These are phyloP conservation scores for Amaranthus tricolor DNA, from an alignment of 179 eudicot species.

Conservation along the genomic window DNA sequence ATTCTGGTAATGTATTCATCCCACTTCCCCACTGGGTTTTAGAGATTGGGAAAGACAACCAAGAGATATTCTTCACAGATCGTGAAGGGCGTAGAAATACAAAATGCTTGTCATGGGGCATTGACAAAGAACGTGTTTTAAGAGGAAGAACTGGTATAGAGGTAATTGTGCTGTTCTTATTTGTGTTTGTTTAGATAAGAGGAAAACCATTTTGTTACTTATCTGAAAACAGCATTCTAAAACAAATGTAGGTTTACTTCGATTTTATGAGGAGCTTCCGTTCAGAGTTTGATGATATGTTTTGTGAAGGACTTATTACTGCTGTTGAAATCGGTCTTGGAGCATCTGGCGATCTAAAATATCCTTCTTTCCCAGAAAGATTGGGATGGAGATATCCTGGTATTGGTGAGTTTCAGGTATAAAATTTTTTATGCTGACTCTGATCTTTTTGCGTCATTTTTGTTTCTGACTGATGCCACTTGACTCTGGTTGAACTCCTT, in stretches of 20 bases:
- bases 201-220: neutral
- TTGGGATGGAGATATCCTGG: constrained; percentile 79
- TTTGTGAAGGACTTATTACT: constrained; percentile 49
- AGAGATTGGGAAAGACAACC: constrained; percentile 68
- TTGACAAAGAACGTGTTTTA: constrained; percentile 63
- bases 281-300: constrained; percentile 58
- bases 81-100: constrained; percentile 70
- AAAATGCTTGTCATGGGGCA: constrained; percentile 63
- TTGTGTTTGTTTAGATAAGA: constrained; percentile 8
- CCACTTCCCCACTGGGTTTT: constrained; percentile 73
- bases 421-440: constrained; percentile 22
- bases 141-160: constrained; percentile 70
- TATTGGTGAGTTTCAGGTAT: constrained; percentile 85
- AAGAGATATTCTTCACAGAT: constrained; percentile 68
- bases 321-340: constrained; percentile 68
- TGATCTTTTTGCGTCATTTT: neutral
- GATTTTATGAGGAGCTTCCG: constrained; percentile 84
- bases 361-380: constrained; percentile 59
- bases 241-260: constrained; percentile 54
- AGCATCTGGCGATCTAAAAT: constrained; percentile 65
- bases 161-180: constrained; percentile 31
- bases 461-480: constrained; percentile 13
- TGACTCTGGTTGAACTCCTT: neutral
- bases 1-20: constrained; percentile 43
- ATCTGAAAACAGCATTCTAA: constrained; percentile 17